Conservation (phyloP, 1,139 yeast species). For the Candida buenavistaensis region DNA sequence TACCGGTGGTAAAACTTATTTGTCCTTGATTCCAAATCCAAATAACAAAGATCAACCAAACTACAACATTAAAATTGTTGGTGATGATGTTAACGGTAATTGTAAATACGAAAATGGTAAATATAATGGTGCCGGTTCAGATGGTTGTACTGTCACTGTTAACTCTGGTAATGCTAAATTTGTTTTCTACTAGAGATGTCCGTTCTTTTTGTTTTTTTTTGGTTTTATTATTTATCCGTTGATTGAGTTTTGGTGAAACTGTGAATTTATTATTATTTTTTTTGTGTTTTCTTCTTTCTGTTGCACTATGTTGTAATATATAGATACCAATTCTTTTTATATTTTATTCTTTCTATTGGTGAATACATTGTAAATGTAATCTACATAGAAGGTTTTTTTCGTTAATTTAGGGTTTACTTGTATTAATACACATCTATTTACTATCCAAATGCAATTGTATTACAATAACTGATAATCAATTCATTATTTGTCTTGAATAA, state of each 20-base stretch:
- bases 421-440: too few relatives aligned
- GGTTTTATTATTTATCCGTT: not conserved
- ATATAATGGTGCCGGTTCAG: slow-evolving; percentile 65
- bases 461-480: slow-evolving; percentile 55
- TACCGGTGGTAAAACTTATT: slow-evolving; percentile 74
- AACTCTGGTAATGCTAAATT: slow-evolving; percentile 77
- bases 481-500: slow-evolving; percentile 50
- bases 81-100: slow-evolving; percentile 64
- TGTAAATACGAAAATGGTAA: slow-evolving; percentile 80
- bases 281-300: not conserved
- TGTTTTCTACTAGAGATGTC: slow-evolving; percentile 47
- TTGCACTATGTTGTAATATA: slow-evolving; percentile 1
- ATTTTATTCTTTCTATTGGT: not conserved
- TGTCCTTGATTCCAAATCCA: slow-evolving; percentile 94
- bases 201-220: not conserved
- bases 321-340: slow-evolving; percentile 2
- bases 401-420: not conserved
- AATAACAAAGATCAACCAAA: slow-evolving; percentile 77
- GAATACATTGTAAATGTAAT: too few relatives aligned
- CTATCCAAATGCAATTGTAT: slow-evolving; percentile 58
- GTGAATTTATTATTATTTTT: slow-evolving; percentile 1
- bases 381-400: not conserved
- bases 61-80: slow-evolving; percentile 84
- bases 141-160: slow-evolving; percentile 94
- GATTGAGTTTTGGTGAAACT: not conserved